phyloP scores from a whole-genome alignment of 2,329 filamentous ascomycete genomes.

The Calonectria hongkongensis region DNA sequence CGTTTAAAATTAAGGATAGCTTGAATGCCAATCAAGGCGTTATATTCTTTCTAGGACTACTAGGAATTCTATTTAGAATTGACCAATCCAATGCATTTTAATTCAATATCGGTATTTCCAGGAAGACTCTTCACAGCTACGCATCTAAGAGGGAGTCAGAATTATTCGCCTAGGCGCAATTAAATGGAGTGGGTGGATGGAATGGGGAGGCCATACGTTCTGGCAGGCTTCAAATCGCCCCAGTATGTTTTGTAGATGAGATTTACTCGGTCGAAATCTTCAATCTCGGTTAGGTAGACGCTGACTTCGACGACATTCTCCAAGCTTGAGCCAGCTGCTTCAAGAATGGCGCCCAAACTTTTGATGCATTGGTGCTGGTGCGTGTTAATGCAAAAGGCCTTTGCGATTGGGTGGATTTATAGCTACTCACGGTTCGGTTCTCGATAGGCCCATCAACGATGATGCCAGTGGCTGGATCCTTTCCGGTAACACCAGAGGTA shows the following conservation, averaged over 20 bases:
- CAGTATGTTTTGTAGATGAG: conserved; percentile 70
- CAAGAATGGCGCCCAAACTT: conserved; percentile 80
- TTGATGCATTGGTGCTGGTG: conserved; percentile 75
- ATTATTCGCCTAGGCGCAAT: too few relatives aligned
- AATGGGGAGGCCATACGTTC: conserved; percentile 16
- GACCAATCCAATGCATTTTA: conserved; percentile 24
- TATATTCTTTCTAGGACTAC: too few relatives aligned
- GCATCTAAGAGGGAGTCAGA: not conserved
- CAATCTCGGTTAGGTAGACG: conserved; percentile 82
- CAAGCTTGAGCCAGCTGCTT: conserved; percentile 78
- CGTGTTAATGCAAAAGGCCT: not conserved
- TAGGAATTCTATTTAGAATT: not conserved
- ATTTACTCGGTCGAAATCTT: conserved; percentile 83
- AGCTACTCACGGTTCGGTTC: conserved; percentile 71
- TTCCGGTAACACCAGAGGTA: conserved; percentile 81
- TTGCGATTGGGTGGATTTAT: not conserved
- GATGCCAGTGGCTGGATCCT: conserved; percentile 71
- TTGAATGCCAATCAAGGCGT: too few relatives aligned
- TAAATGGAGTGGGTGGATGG: too few relatives aligned
- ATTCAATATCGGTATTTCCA: conserved; percentile 19
- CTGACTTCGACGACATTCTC: conserved; percentile 80
- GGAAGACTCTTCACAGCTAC: conserved; percentile 20
- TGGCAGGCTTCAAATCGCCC: conserved; percentile 25
- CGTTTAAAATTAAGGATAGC: too few relatives aligned
- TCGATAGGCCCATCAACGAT: conserved; percentile 78